These are phyloP conservation scores for Beauveria caledonica DNA, from an alignment of 2,329 filamentous ascomycete species.

Conservation along the genomic window DNA sequence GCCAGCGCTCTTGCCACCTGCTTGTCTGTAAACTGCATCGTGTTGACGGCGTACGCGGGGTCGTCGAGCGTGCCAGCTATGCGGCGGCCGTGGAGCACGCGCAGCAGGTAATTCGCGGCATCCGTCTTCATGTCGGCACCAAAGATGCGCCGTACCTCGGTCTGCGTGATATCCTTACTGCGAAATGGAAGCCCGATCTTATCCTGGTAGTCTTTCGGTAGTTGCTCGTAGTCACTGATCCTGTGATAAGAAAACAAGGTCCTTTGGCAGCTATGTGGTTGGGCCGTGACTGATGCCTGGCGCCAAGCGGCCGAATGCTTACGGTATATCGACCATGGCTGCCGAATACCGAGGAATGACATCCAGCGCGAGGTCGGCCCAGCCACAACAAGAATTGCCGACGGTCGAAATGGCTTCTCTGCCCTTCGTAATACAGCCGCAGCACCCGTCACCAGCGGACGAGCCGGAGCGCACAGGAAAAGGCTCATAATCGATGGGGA, in stretches of 20 bases:
- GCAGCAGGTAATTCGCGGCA: constrained; percentile 45
- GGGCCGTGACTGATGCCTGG: background rate
- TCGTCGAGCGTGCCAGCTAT: constrained; percentile 58
- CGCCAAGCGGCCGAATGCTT: background rate
- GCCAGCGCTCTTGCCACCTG: constrained; percentile 40
- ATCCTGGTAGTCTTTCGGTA: constrained; percentile 51
- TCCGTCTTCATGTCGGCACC: constrained; percentile 35
- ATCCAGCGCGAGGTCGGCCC: constrained; percentile 12
- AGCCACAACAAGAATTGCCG: background rate
- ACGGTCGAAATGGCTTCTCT: background rate
- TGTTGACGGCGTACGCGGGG: constrained; percentile 42
- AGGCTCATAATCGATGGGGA: background rate
- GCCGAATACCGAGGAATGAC: constrained; percentile 2
- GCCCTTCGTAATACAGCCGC: background rate
- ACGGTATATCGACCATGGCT: background rate
- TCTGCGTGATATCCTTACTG: constrained; percentile 37
- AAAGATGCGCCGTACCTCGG: constrained; percentile 42
- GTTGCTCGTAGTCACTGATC: constrained; percentile 46
- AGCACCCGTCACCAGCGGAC: background rate
- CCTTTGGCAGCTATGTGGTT: constrained; percentile 16
- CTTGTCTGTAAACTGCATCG: constrained; percentile 31
- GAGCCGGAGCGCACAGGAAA: background rate
- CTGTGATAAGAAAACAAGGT: constrained; percentile 29
- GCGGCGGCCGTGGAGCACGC: constrained; percentile 53
- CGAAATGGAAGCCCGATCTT: constrained; percentile 46